Evolutionary conservation across 2,329 filamentous ascomycete species (phyloP), one percentile per base, ranked within the genome.

Genomic region (Sclerotinia minor): DNA sequence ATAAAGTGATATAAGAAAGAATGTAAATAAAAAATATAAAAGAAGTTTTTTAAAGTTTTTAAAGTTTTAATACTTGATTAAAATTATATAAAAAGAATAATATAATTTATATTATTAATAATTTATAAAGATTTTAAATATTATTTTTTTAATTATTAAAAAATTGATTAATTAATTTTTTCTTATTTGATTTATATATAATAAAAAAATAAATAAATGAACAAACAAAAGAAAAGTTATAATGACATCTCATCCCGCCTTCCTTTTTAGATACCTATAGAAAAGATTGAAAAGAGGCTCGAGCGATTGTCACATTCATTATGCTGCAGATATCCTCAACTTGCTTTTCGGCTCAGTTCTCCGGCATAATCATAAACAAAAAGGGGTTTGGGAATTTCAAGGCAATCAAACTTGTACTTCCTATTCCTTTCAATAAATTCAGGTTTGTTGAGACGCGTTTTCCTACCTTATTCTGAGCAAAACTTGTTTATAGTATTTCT

Each of bases 401-500:
- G 8, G 38, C 53, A 38, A 45, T 21, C 5, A 3, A 6, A 65
- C 15, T 41, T 17, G 4, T 11, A 50, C 6, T 59, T 35, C 17
- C 21, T 7, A 6, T 19, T n/a, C 8, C 41, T 65, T 49, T 65
- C 21, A 58, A 35, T 38, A 15, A 50, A 13, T 9, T 2, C 17
- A 2, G 21, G 29, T 24, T 58, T 38, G 11, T 58, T 13, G 49
- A 58, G 50, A 44, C 8, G 45, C n/a, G 1, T 3, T 21, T 26
- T 32, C 13, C 50, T 5, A 58, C 15, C 1, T 3, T 26, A 17
- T 15, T 65, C 41, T 15, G 2, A 29, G 29, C n/a, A 26, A 21
- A 21, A 24, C 21, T 59, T 17, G 29, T 65, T 49, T 15, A 47
- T 24, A 6, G 45, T 58, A 59, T 58, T 59, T 58, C 41, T 49